Evolutionary conservation across 805 yeast genomes (phyloP).

Genomic region (Wickerhamiella musiphila): DNA sequence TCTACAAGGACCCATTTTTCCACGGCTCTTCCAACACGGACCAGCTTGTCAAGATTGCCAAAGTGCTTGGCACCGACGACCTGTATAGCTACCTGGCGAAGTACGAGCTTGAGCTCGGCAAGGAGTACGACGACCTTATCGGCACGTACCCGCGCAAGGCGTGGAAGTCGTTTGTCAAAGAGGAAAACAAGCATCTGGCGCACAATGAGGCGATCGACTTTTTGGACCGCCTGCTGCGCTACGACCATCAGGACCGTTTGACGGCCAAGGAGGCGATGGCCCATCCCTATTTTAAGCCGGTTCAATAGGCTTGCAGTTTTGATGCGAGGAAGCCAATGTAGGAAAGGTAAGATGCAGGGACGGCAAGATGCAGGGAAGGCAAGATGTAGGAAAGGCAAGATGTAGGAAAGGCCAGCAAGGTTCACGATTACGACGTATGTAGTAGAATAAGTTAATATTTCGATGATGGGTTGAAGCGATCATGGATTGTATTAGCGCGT

Average conservation of each 20-base stretch:
- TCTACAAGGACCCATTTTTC: constrained; percentile 82
- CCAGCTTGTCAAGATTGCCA: constrained; percentile 77
- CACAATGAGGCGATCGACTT: constrained; percentile 60
- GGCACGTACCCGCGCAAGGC: constrained; percentile 65
- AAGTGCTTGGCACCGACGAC: constrained; percentile 73
- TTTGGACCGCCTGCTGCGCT: constrained; percentile 53
- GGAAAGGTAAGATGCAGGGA: no score
- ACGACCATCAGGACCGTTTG: constrained; percentile 74
- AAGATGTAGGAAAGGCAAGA: no score
- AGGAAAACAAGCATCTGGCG: constrained; percentile 49
- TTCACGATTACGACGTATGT: no score
- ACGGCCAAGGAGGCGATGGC: constrained; percentile 81
- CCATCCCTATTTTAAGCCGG: constrained; percentile 56
- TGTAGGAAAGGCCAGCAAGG: no score
- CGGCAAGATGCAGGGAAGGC: no score
- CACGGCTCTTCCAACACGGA: constrained; percentile 85
- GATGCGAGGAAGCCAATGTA: no score
- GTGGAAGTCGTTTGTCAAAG: constrained; percentile 67
- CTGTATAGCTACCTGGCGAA: constrained; percentile 46
- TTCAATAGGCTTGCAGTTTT: no score
- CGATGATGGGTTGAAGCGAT: no score
- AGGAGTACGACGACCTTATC: constrained; percentile 58
- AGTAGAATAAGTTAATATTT: no score
- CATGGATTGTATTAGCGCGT: no score
- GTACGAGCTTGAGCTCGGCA: constrained; percentile 51